phyloP scores from a whole-genome alignment of 805 yeast genomes.

The Saccharomycopsis sp. region DNA sequence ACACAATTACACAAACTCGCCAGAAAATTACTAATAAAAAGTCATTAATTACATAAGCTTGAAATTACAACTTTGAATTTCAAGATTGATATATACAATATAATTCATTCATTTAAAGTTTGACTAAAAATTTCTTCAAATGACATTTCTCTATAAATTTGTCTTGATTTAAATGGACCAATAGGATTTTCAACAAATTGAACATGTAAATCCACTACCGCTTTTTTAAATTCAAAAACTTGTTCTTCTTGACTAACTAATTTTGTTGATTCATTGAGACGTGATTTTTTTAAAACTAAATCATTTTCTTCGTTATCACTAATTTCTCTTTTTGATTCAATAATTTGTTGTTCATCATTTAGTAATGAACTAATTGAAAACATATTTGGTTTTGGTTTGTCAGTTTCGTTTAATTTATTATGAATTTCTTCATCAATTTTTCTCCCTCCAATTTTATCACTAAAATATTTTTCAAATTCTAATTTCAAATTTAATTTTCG shows the following conservation, averaged over 20 bases:
- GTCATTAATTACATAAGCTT: no score
- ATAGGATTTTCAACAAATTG: conserved; percentile 10
- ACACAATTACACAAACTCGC: no score
- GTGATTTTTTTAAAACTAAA: not conserved
- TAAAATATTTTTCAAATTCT: not conserved
- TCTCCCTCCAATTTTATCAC: not conserved
- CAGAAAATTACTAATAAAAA: no score
- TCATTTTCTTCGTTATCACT: not conserved
- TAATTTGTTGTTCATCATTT: not conserved
- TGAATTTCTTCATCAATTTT: not conserved
- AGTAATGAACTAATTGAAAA: not conserved
- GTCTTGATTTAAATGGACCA: conserved; percentile 6
- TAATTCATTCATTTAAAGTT: no score
- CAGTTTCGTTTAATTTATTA: not conserved
- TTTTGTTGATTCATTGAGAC: not conserved
- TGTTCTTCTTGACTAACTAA: conserved; percentile 1
- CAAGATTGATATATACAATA: no score
- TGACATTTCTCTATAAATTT: conserved; percentile 10
- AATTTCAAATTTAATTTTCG: not conserved
- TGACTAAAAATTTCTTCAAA: conserved; percentile 9
- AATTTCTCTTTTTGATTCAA: not conserved
- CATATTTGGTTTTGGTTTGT: not conserved
- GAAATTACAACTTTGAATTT: no score
- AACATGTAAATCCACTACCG: conserved; percentile 9
- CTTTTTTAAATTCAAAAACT: conserved; percentile 1